Evolutionary conservation across 371 early-diverging fungal genomes (phyloP).

Genomic region (Nosema muscidifuracis): DNA sequence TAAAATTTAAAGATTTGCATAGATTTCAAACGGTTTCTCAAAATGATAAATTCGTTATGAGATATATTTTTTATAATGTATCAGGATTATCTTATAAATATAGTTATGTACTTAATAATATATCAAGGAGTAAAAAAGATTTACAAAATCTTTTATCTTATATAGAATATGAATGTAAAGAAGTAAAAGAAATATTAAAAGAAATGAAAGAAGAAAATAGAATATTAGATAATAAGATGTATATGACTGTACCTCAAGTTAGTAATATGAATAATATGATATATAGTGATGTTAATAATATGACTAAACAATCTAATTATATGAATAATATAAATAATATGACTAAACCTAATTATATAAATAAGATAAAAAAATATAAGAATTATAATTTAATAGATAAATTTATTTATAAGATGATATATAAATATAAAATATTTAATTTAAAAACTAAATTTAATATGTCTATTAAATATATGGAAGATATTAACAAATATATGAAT

Average conservation of each 20-base stretch:
- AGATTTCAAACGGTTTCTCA: constrained; percentile 1
- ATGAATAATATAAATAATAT: too few species aligned
- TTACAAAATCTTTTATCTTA: constrained; percentile 14
- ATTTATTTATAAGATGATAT: neutral
- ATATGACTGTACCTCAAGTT: constrained; percentile 34
- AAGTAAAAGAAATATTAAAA: neutral
- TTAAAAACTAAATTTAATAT: constrained; percentile 14
- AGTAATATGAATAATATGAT: too few species aligned
- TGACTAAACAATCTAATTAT: too few species aligned
- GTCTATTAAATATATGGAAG: neutral
- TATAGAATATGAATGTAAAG: neutral
- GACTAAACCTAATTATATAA: neutral
- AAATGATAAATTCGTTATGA: neutral
- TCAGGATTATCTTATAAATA: constrained; percentile 24
- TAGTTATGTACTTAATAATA: constrained; percentile 1
- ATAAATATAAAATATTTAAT: constrained; percentile 1
- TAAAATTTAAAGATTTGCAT: neutral
- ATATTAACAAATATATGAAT: constrained; percentile 10
- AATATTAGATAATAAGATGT: constrained; percentile 10
- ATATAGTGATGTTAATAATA: too few species aligned
- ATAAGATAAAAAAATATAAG: constrained; percentile 25
- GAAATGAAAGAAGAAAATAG: constrained; percentile 20
- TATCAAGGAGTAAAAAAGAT: constrained; percentile 3
- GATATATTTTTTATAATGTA: constrained; percentile 25
- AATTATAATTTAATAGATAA: constrained; percentile 25